Evolutionary conservation across 2,329 filamentous ascomycete species (phyloP).

Genomic region (Orbilia oligospora): DNA sequence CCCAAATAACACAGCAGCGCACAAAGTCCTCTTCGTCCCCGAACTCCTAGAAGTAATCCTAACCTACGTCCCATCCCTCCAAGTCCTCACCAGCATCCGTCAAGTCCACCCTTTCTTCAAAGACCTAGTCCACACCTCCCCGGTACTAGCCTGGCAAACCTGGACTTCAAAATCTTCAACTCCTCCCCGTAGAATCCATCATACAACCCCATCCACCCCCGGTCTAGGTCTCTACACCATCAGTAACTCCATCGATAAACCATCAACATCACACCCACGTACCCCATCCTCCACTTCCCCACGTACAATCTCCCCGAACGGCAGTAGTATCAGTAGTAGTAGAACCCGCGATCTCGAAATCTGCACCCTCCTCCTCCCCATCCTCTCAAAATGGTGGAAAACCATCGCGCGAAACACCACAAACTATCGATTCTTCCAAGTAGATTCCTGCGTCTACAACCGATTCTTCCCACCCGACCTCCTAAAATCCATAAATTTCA

Average conservation of each 20-base stretch:
- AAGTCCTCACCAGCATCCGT: conserved; percentile 56
- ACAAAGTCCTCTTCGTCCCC: conserved; percentile 52
- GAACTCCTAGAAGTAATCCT: conserved; percentile 54
- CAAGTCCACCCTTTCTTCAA: conserved; percentile 60
- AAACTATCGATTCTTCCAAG: conserved; percentile 58
- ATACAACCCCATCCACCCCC: neutral
- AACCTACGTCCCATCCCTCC: conserved; percentile 49
- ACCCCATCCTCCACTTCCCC: neutral
- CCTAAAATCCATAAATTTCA: conserved; percentile 44
- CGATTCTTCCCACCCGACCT: conserved; percentile 57
- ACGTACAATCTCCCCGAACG: neutral
- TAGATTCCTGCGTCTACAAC: conserved; percentile 57
- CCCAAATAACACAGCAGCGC: conserved; percentile 29
- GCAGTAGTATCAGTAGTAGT: no score
- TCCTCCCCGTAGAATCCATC: conserved; percentile 25
- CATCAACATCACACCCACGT: neutral
- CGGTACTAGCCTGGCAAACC: conserved; percentile 53
- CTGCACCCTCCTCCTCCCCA: conserved; percentile 44
- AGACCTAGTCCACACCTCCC: conserved; percentile 43
- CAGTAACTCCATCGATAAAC: conserved; percentile 40
- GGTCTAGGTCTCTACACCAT: conserved; percentile 40
- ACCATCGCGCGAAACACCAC: conserved; percentile 55
- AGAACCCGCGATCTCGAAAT: conserved; percentile 34
- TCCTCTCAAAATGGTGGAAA: conserved; percentile 60
- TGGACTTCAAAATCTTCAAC: conserved; percentile 50